Evolutionary conservation across 2,329 filamentous ascomycete genomes (phyloP).

Genomic region (Venturia carpophila): DNA sequence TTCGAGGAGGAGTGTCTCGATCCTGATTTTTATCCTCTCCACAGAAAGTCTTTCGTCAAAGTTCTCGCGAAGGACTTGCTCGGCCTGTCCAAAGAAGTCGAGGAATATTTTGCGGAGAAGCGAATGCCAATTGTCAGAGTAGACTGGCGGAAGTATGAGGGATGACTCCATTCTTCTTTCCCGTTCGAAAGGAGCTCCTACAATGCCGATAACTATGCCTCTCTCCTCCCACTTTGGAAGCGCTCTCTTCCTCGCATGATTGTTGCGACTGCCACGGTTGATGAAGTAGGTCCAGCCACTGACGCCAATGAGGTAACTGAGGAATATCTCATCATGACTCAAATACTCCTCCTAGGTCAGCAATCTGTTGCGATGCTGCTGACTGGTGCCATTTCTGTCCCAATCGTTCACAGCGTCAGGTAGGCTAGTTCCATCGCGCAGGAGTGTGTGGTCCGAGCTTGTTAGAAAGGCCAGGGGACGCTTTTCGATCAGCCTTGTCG

Average conservation of each 20-base stretch:
- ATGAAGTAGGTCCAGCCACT: constrained; percentile 27
- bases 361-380: constrained; percentile 21
- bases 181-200: constrained; percentile 29
- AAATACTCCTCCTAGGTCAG: constrained; percentile 25
- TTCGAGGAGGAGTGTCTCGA: constrained; percentile 27
- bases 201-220: constrained; percentile 28
- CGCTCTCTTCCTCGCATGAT: constrained; percentile 20
- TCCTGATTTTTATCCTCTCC: constrained; percentile 26
- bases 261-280: constrained; percentile 26
- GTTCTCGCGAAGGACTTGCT: neutral
- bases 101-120: neutral
- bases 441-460: constrained; percentile 24
- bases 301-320: constrained; percentile 27
- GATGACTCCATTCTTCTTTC: constrained; percentile 26
- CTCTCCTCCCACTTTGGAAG: constrained; percentile 23
- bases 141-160: constrained; percentile 21
- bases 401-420: constrained; percentile 21
- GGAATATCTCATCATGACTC: constrained; percentile 31
- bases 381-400: constrained; percentile 25
- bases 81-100: neutral
- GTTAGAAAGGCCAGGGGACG: constrained; percentile 27
- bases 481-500: constrained; percentile 26
- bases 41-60: constrained; percentile 25
- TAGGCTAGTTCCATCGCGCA: constrained; percentile 24
- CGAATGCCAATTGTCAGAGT: constrained; percentile 13